These are phyloP conservation scores for Daldinia childiae DNA, from an alignment of 495 filamentous ascomycete species.

Conservation along the genomic window DNA sequence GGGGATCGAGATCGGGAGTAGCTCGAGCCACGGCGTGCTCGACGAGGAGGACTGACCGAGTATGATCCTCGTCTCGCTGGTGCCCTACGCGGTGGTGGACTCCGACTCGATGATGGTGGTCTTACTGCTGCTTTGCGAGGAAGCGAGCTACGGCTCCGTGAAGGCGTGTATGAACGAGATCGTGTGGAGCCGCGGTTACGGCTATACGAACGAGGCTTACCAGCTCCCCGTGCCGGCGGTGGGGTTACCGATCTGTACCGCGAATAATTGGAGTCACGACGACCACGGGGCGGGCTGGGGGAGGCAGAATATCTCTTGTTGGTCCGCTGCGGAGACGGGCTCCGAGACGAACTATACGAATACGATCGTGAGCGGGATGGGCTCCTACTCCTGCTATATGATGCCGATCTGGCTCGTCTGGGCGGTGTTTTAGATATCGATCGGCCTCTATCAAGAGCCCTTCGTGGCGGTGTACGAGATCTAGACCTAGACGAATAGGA, in stretches of 20 bases:
- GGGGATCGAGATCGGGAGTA: conserved; percentile 42
- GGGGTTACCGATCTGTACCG: conserved; percentile 45
- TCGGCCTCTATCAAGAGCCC: conserved; percentile 45
- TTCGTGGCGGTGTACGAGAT: conserved; percentile 49
- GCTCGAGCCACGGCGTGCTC: conserved; percentile 35
- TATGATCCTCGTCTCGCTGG: conserved; percentile 41
- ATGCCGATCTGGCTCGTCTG: conserved; percentile 47
- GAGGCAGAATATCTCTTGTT: conserved; percentile 29
- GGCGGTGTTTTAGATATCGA: conserved; percentile 55
- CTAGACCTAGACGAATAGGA: conserved; percentile 62
- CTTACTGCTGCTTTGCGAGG: conserved; percentile 33
- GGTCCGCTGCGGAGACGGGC: conserved; percentile 31
- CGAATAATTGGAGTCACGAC: conserved; percentile 37
- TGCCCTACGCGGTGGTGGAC: conserved; percentile 44
- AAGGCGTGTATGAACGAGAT: conserved; percentile 39
- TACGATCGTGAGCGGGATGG: conserved; percentile 52
- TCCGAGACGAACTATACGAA: conserved; percentile 39
- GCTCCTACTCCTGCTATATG: conserved; percentile 55
- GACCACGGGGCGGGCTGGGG: conserved; percentile 33
- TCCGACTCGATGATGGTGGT: conserved; percentile 18
- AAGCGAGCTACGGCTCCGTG: conserved; percentile 42
- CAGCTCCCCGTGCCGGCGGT: conserved; percentile 30
- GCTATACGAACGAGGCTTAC: conserved; percentile 35
- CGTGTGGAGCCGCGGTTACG: conserved; percentile 32
- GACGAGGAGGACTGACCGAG: conserved; percentile 46